Conservation (phyloP, 2,329 filamentous ascomycete genomes). For the Neonectria ditissima region DNA sequence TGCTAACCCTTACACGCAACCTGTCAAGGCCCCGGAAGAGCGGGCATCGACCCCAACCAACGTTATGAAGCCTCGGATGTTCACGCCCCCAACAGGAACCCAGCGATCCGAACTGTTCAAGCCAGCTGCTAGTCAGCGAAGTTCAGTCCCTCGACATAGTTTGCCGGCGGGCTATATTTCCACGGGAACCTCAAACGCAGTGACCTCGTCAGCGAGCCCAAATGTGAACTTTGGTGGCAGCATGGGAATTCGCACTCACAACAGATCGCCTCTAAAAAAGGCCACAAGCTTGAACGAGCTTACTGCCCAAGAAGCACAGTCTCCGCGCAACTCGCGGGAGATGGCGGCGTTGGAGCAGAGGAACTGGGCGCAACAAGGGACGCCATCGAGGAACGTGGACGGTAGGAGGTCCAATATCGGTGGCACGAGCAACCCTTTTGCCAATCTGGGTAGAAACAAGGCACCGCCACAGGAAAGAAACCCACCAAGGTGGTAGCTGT, state of each 20-base stretch:
- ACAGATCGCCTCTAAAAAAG: slow-evolving; percentile 86
- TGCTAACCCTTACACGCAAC: slow-evolving; percentile 81
- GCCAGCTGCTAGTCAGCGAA: slow-evolving; percentile 44
- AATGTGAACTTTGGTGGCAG: slow-evolving; percentile 71
- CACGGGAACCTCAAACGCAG: slow-evolving; percentile 38
- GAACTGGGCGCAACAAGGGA: slow-evolving; percentile 52
- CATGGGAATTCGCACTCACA: slow-evolving; percentile 83
- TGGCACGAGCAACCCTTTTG: slow-evolving; percentile 53
- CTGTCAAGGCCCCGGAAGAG: slow-evolving; percentile 60
- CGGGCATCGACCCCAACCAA: slow-evolving; percentile 51
- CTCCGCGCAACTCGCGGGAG: slow-evolving; percentile 70
- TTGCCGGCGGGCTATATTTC: slow-evolving; percentile 50
- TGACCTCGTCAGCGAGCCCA: slow-evolving; percentile 40
- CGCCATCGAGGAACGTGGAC: slow-evolving; percentile 55
- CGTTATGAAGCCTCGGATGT: slow-evolving; percentile 55
- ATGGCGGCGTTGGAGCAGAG: slow-evolving; percentile 70
- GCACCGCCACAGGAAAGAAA: slow-evolving; percentile 57
- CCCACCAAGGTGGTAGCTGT: slow-evolving; percentile 49
- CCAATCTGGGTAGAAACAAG: slow-evolving; percentile 51
- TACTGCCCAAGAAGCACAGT: slow-evolving; percentile 54
- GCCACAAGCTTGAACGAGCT: slow-evolving; percentile 72
- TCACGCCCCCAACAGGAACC: slow-evolving; percentile 54
- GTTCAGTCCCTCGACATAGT: slow-evolving; percentile 49
- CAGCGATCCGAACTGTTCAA: slow-evolving; percentile 52
- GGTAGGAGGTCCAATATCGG: slow-evolving; percentile 42